phyloP scores from a whole-genome alignment of 768 basidiomycete genomes.

The Psilocybe azurescens region DNA sequence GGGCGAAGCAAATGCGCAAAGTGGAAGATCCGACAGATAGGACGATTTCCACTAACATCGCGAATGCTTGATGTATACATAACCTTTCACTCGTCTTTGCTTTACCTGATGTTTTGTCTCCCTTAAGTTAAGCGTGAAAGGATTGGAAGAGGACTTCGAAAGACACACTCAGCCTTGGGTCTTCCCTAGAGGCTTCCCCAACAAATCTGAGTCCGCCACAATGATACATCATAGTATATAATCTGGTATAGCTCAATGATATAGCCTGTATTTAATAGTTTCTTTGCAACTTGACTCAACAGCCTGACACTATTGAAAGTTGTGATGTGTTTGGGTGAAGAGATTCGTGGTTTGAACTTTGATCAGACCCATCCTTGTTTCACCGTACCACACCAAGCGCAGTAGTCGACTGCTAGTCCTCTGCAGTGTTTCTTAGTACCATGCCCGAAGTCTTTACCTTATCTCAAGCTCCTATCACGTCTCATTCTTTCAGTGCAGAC shows the following conservation, averaged over 20 bases:
- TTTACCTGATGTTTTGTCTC: not conserved
- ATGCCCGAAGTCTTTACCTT: slow-evolving; percentile 83
- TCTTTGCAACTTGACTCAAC: no score
- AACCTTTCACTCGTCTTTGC: not conserved
- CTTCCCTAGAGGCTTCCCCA: no score
- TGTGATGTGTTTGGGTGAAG: not conserved
- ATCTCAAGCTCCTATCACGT: slow-evolving; percentile 84
- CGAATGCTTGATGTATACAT: slow-evolving; percentile 6
- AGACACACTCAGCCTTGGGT: no score
- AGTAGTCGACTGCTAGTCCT: slow-evolving; percentile 94
- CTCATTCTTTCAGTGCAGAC: slow-evolving; percentile 91
- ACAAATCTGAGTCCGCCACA: no score
- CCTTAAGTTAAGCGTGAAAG: not conserved
- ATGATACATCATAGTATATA: no score
- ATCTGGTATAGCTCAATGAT: no score
- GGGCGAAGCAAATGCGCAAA: slow-evolving; percentile 75
- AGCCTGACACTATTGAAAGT: not conserved
- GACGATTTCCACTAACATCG: not conserved
- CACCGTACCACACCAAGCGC: slow-evolving; percentile 31
- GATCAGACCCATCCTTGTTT: not conserved
- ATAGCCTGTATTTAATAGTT: no score
- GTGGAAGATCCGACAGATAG: slow-evolving; percentile 37
- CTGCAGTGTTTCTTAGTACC: slow-evolving; percentile 32
- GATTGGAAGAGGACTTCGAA: no score
- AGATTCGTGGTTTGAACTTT: no score